Evolutionary conservation across 306 rosid species (phyloP).

Genomic region (Acacia crassicarpa): DNA sequence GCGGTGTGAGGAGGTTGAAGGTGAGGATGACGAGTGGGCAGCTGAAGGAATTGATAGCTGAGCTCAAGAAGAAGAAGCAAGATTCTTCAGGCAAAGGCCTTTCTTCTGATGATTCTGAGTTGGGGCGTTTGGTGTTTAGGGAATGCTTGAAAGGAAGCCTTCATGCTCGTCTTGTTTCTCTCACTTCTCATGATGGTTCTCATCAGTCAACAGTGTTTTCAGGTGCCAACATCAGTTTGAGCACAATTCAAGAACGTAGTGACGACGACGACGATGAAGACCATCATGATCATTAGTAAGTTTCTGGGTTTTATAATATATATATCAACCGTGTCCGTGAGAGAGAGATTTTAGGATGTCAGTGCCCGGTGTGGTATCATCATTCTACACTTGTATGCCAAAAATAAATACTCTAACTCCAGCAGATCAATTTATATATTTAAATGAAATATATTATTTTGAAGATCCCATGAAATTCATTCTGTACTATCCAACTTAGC

Average conservation of each 20-base stretch:
- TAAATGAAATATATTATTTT: no score
- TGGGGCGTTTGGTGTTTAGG: constrained; percentile 21
- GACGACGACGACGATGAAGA: background rate
- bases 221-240: background rate
- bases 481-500: no score
- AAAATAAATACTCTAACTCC: no score
- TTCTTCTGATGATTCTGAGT: background rate
- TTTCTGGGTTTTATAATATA: background rate
- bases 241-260: background rate
- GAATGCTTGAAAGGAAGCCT: constrained; percentile 32
- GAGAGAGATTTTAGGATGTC: background rate
- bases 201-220: background rate
- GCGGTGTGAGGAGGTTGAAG: constrained; percentile 24
- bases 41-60: constrained; percentile 33
- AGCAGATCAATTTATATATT: no score
- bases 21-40: constrained; percentile 33
- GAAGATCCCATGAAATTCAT: no score
- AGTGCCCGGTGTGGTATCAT: no score
- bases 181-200: background rate
- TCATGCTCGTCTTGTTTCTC: background rate
- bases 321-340: background rate
- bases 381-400: background rate
- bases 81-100: background rate
- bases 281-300: background rate
- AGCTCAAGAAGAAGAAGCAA: background rate